phyloP scores from a whole-genome alignment of 208 protist genomes.

The Leishmania guyanensis region DNA sequence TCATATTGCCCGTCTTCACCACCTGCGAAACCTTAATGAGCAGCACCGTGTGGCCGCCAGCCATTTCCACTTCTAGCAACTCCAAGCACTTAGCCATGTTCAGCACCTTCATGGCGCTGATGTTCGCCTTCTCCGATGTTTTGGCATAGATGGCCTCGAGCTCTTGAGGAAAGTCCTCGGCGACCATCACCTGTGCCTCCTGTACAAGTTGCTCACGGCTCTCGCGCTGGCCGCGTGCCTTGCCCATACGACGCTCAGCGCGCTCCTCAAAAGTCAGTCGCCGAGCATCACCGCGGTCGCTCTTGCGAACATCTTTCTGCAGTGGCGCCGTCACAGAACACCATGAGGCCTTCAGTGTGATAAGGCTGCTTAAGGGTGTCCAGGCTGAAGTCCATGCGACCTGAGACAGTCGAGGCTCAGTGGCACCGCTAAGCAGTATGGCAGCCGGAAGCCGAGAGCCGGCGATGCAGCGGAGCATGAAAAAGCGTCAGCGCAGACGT shows the following conservation, averaged over 20 bases:
- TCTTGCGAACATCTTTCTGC: constrained; percentile 67
- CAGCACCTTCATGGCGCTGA: constrained; percentile 83
- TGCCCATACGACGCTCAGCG: constrained; percentile 75
- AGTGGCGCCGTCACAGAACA: constrained; percentile 22
- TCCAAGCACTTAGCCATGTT: constrained; percentile 91
- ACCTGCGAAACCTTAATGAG: constrained; percentile 81
- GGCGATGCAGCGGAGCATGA: neutral
- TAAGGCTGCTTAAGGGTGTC: neutral
- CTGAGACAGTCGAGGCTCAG: neutral
- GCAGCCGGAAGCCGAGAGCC: neutral
- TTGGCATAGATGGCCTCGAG: constrained; percentile 65
- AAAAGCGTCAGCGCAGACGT: neutral
- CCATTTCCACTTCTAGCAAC: constrained; percentile 71
- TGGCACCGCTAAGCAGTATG: neutral
- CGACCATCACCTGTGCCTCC: constrained; percentile 69
- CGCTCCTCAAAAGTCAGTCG: constrained; percentile 88
- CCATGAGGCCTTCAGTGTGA: constrained; percentile 1
- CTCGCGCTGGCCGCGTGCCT: constrained; percentile 61
- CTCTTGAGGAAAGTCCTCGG: constrained; percentile 78
- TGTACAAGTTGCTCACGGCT: constrained; percentile 64
- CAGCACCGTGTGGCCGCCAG: constrained; percentile 60
- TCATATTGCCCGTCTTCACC: constrained; percentile 60
- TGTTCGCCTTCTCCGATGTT: constrained; percentile 71
- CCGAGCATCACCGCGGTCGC: constrained; percentile 70
- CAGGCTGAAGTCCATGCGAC: neutral